Percentiles rank a stretch among this genome's conserved stretches.
These are phyloP conservation scores for Blastomyces silverae DNA, from an alignment of 2,329 filamentous ascomycete species.

Conservation along the genomic window DNA sequence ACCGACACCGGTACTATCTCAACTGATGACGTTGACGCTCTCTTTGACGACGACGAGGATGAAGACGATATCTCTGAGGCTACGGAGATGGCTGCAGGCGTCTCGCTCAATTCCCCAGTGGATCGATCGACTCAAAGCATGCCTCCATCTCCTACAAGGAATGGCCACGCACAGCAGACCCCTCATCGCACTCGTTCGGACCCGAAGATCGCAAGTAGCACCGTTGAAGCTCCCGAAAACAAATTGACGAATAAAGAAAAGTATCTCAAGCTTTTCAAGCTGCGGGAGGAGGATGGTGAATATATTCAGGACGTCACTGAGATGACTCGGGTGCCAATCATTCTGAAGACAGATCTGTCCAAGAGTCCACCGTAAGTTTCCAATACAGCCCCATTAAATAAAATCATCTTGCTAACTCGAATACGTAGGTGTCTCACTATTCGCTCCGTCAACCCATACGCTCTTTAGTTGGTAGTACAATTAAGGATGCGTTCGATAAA, in stretches of 20 bases:
- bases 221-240: slow-evolving; percentile 64
- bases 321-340: slow-evolving; percentile 96
- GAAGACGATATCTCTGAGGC: slow-evolving; percentile 72
- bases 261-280: slow-evolving; percentile 80
- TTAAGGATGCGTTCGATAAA: background rate
- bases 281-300: slow-evolving; percentile 86
- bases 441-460: slow-evolving; percentile 47
- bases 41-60: slow-evolving; percentile 82
- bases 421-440: slow-evolving; percentile 43
- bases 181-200: slow-evolving; percentile 89
- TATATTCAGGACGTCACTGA: slow-evolving; percentile 98
- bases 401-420: slow-evolving; percentile 22
- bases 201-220: slow-evolving; percentile 70
- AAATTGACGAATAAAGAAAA: slow-evolving; percentile 92
- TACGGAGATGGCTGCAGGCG: slow-evolving; percentile 85
- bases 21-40: slow-evolving; percentile 84
- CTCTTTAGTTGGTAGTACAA: slow-evolving; percentile 33
- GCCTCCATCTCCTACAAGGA: slow-evolving; percentile 79
- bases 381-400: background rate
- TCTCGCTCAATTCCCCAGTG: slow-evolving; percentile 62
- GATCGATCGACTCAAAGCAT: slow-evolving; percentile 94
- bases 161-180: slow-evolving; percentile 58
- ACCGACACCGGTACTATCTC: slow-evolving; percentile 93
- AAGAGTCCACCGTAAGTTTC: slow-evolving; percentile 97
- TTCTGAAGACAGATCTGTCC: slow-evolving; percentile 93